Percentiles rank a stretch among this genome's conserved stretches.
These are phyloP conservation scores for Calcarisporium arbuscula DNA, from an alignment of 2,329 filamentous ascomycete species.

Conservation along the genomic window DNA sequence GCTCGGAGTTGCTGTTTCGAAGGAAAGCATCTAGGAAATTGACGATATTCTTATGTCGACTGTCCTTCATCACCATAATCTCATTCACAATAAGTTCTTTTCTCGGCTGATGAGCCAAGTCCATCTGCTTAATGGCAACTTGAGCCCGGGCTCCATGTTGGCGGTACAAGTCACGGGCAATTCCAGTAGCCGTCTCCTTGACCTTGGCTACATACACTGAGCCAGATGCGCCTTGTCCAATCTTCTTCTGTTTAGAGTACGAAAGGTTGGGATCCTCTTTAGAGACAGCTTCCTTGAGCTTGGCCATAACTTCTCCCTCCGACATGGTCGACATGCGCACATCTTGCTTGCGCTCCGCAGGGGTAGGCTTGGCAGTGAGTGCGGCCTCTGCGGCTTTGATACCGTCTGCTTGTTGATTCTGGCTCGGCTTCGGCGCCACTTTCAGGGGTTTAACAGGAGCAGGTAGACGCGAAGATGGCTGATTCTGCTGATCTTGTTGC, in stretches of 20 bases:
- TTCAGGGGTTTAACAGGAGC: slow-evolving; percentile 73
- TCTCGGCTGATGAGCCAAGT: slow-evolving; percentile 89
- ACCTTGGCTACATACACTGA: slow-evolving; percentile 98
- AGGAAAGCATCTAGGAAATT: slow-evolving; percentile 97
- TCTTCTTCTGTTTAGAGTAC: slow-evolving; percentile 99
- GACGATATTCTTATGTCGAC: slow-evolving; percentile 95
- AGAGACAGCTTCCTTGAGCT: slow-evolving; percentile 87
- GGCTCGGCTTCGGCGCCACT: slow-evolving; percentile 59
- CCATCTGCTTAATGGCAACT: slow-evolving; percentile 99
- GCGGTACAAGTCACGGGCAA: slow-evolving; percentile 72
- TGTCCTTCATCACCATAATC: slow-evolving; percentile 99
- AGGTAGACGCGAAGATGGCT: slow-evolving; percentile 43
- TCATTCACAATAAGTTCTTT: slow-evolving; percentile 99
- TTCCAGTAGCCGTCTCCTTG: slow-evolving; percentile 81
- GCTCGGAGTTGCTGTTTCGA: slow-evolving; percentile 85
- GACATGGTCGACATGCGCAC: slow-evolving; percentile 98
- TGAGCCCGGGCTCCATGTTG: slow-evolving; percentile 77
- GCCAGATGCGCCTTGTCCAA: slow-evolving; percentile 94
- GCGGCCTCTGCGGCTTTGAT: slow-evolving; percentile 88
- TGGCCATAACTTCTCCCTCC: slow-evolving; percentile 94
- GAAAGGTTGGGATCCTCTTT: slow-evolving; percentile 92
- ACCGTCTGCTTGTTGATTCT: slow-evolving; percentile 49
- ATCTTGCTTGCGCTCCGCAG: slow-evolving; percentile 75
- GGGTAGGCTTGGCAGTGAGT: slow-evolving; percentile 72
- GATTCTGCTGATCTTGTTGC: slow-evolving; percentile 36